phyloP scores from a whole-genome alignment of 192 early-diverging fungal species.

The Cetraspora pellucida region DNA sequence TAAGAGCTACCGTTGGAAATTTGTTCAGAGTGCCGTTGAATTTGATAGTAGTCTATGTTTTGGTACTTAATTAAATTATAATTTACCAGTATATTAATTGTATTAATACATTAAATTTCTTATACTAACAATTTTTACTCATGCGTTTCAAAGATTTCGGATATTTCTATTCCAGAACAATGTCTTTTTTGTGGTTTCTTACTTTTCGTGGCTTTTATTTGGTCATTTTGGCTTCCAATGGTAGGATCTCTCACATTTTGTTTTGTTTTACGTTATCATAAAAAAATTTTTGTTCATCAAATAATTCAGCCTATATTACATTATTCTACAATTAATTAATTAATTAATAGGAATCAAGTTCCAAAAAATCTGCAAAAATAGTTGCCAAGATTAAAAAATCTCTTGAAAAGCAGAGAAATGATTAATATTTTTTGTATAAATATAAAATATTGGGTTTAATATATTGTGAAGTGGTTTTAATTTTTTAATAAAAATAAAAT shows the following conservation, averaged over 20 bases:
- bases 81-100: neutral
- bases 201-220: slow-evolving; percentile 21
- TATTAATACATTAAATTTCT: neutral
- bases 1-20: slow-evolving; percentile 60
- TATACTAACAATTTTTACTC: neutral
- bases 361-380: no score
- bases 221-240: slow-evolving; percentile 13
- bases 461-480: no score
- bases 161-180: neutral
- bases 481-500: no score
- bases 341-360: no score
- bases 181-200: slow-evolving; percentile 13
- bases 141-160: neutral
- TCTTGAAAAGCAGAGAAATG: no score
- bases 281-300: no score
- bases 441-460: no score
- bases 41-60: slow-evolving; percentile 41
- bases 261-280: no score
- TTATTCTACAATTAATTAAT: no score
- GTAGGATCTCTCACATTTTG: neutral
- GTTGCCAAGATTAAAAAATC: no score
- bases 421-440: no score
- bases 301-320: no score
- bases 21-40: slow-evolving; percentile 69
- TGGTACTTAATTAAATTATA: neutral